Percentiles rank a stretch among this genome's conserved stretches.
These are phyloP conservation scores for Cyclanthera cordifolia DNA, from an alignment of 306 rosid species.

Conservation along the genomic window DNA sequence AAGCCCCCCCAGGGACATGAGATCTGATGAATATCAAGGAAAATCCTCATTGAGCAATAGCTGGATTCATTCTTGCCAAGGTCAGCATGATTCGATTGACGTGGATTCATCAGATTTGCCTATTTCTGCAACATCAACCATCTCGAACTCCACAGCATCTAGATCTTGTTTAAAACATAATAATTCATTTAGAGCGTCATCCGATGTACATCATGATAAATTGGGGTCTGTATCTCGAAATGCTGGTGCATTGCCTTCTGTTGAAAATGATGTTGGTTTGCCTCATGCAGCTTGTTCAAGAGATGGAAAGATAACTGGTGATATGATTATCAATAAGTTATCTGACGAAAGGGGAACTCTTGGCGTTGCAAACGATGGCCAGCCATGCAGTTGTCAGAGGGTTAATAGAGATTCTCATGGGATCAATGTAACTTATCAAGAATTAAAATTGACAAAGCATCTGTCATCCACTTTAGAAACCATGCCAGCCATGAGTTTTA, in stretches of 20 bases:
- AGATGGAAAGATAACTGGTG: too few species aligned
- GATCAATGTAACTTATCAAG: constrained; percentile 24
- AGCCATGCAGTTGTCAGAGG: constrained; percentile 51
- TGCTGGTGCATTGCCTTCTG: constrained; percentile 24
- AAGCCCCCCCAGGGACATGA: constrained; percentile 43
- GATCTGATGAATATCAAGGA: constrained; percentile 43
- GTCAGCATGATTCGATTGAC: constrained; percentile 38
- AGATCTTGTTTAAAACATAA: constrained; percentile 20
- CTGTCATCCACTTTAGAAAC: constrained; percentile 19
- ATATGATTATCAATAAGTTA: too few species aligned
- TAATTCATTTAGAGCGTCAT: constrained; percentile 19
- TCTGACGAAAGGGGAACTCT: constrained; percentile 23
- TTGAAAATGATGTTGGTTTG: constrained; percentile 15
- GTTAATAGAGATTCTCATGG: constrained; percentile 31
- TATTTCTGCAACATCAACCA: constrained; percentile 34
- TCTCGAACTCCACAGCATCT: constrained; percentile 29
- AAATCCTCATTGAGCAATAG: constrained; percentile 44
- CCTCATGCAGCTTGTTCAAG: too few species aligned
- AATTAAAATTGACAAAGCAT: constrained; percentile 18
- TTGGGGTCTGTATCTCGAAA: constrained; percentile 13
- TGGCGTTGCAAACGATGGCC: constrained; percentile 19
- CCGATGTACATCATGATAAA: constrained; percentile 22
- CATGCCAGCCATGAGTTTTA: constrained; percentile 17
- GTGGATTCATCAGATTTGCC: constrained; percentile 45
- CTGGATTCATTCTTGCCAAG: constrained; percentile 41